phyloP scores from a whole-genome alignment of 2,329 filamentous ascomycete species.

The Diplodia corticola region DNA sequence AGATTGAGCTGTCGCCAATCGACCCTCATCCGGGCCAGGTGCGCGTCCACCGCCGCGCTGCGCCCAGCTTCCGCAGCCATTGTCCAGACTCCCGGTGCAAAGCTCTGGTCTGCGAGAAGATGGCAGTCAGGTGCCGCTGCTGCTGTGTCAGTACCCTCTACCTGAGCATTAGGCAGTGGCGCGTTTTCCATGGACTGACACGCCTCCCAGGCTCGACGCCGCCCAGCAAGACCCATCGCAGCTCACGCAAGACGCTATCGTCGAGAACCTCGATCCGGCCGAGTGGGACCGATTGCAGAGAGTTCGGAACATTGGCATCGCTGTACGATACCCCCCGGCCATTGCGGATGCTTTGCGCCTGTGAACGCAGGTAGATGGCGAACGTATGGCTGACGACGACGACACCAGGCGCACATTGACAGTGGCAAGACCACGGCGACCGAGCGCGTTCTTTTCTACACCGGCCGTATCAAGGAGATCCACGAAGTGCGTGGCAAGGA shows the following conservation, averaged over 20 bases:
- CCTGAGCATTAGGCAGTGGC: not conserved
- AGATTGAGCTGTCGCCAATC: constrained; percentile 16
- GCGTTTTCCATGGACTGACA: constrained; percentile 2
- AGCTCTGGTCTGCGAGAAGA: constrained; percentile 27
- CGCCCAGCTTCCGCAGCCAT: constrained; percentile 15
- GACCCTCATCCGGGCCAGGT: constrained; percentile 12
- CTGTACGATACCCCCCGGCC: constrained; percentile 56
- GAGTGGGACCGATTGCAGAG: constrained; percentile 76
- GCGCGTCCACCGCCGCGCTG: constrained; percentile 16
- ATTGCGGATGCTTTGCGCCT: not conserved
- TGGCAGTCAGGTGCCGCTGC: constrained; percentile 40
- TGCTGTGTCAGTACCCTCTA: constrained; percentile 36
- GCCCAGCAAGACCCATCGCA: constrained; percentile 58
- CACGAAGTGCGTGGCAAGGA: constrained; percentile 96
- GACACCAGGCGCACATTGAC: constrained; percentile 83
- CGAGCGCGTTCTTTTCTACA: constrained; percentile 97
- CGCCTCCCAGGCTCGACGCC: constrained; percentile 47
- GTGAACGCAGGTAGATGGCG: not conserved
- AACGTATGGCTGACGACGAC: constrained; percentile 16
- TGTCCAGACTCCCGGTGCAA: not conserved
- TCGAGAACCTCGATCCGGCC: constrained; percentile 75
- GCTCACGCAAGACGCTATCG: constrained; percentile 65
- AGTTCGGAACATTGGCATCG: constrained; percentile 97
- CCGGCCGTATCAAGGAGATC: constrained; percentile 92
- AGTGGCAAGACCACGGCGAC: constrained; percentile 97